Conservation (phyloP, 768 basidiomycete species). For the Tylopilus vinaceipallidus region DNA sequence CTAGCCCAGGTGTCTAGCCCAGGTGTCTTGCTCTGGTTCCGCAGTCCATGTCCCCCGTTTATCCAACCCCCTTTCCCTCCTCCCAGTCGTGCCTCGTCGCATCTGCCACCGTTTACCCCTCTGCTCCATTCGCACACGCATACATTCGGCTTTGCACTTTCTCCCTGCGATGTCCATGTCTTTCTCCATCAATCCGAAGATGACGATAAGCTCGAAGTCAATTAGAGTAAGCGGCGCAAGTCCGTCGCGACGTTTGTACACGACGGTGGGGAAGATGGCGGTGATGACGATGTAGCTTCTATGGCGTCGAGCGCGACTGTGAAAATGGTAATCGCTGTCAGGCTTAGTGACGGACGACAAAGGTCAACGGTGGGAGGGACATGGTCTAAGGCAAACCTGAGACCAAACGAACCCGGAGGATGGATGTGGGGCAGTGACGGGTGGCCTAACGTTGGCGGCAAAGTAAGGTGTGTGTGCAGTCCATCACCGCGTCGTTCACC, state of each 20-base stretch:
- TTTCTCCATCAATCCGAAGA: background rate
- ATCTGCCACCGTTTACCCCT: background rate
- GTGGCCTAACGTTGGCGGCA: constrained; percentile 11
- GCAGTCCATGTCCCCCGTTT: constrained; percentile 9
- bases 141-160: background rate
- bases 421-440: constrained; percentile 19
- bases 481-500: too few relatives aligned
- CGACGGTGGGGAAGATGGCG: background rate
- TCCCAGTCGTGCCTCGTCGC: background rate
- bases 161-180: background rate
- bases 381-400: constrained; percentile 17
- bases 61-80: background rate
- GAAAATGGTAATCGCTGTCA: background rate
- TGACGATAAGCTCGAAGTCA: background rate
- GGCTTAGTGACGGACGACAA: background rate
- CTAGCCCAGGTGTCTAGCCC: constrained; percentile 13
- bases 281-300: background rate
- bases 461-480: constrained; percentile 21
- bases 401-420: background rate
- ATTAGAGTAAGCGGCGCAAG: background rate
- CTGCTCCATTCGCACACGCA: background rate
- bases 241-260: background rate
- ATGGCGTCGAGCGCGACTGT: background rate
- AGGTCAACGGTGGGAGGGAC: background rate
- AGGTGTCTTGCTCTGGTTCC: constrained; percentile 15